Evolutionary conservation across 768 basidiomycete species (phyloP).

Genomic region (Crassisporium funariophilum): DNA sequence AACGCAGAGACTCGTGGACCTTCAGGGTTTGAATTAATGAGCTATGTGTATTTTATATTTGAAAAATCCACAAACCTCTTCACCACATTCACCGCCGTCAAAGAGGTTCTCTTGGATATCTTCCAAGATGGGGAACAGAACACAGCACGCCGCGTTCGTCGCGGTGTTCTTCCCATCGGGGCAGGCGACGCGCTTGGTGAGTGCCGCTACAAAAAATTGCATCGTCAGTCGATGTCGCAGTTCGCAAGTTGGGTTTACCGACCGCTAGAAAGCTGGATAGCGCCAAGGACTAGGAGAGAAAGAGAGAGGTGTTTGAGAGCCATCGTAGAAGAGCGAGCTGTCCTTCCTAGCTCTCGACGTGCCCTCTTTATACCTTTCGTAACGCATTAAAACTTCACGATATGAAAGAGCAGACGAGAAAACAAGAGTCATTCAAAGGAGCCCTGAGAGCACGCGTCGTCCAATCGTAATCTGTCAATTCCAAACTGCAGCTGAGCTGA

Average conservation of each 20-base stretch:
- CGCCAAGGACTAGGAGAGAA: not conserved
- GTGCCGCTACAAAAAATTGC: not conserved
- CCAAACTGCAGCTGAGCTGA: too few species aligned
- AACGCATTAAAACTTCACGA: too few species aligned
- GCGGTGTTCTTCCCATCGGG: constrained; percentile 30
- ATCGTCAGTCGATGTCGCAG: too few species aligned
- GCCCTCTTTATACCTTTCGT: not conserved
- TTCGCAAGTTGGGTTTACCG: too few species aligned
- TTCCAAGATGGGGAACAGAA: constrained; percentile 26
- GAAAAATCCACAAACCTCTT: constrained; percentile 20
- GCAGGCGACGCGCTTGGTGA: constrained; percentile 25
- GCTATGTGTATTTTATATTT: not conserved
- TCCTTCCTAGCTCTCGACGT: not conserved
- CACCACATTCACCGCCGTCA: constrained; percentile 31
- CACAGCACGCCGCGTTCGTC: constrained; percentile 29
- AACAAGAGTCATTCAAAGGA: too few species aligned
- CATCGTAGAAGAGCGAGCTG: not conserved
- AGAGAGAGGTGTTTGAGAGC: not conserved
- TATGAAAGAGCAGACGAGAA: too few species aligned
- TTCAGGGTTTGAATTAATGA: not conserved
- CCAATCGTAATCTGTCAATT: too few species aligned
- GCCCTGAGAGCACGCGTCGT: too few species aligned
- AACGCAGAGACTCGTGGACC: constrained; percentile 33
- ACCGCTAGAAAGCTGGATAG: not conserved
- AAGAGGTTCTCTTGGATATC: constrained; percentile 27